These are phyloP conservation scores for Lathyrus oleraceus DNA, from an alignment of 306 rosid genomes.

Conservation along the genomic window DNA sequence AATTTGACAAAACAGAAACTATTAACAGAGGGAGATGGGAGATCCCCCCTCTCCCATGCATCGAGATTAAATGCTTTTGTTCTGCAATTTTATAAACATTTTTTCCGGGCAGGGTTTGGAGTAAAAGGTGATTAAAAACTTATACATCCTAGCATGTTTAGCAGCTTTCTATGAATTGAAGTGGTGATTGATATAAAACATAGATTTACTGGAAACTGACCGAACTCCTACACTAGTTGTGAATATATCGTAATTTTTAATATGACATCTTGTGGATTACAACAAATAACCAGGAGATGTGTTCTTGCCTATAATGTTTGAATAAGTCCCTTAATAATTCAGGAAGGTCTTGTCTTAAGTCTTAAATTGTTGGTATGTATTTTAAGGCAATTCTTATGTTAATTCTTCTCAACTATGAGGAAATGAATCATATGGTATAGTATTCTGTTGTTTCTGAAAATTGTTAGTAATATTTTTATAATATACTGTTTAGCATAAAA, in stretches of 20 bases:
- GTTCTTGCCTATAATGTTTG: conserved; percentile 6
- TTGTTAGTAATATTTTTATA: not conserved
- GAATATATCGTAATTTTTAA: not conserved
- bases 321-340: not conserved
- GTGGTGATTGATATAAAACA: conserved; percentile 9
- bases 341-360: not conserved
- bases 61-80: not conserved
- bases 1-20: not conserved
- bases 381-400: not conserved
- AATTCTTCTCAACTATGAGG: conserved; percentile 12
- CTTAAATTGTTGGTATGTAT: not conserved
- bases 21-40: not conserved
- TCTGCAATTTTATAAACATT: not conserved
- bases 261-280: not conserved
- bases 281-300: not conserved
- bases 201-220: conserved; percentile 10
- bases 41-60: too few relatives aligned
- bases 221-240: not conserved
- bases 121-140: conserved; percentile 23
- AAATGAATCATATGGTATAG: conserved; percentile 1
- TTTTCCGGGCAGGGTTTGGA: conserved; percentile 13
- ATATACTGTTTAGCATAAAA: not conserved
- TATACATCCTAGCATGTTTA: not conserved
- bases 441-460: conserved; percentile 5
- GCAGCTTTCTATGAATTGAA: conserved; percentile 7